These are phyloP conservation scores for Brassica juncea DNA, from an alignment of 345 rosid species.

Conservation along the genomic window DNA sequence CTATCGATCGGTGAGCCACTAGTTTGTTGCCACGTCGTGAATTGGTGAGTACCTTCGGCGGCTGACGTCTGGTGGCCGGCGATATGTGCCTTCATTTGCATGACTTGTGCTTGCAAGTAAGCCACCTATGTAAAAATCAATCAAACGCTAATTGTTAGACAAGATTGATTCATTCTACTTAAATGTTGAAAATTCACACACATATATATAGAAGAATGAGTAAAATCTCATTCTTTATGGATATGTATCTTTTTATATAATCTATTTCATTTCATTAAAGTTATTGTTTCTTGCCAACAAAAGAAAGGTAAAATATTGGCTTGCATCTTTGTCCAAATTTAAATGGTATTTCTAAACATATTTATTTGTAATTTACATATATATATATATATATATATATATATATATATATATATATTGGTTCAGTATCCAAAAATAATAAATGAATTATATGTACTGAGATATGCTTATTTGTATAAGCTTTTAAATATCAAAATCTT, in stretches of 20 bases:
- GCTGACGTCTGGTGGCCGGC: constrained; percentile 49
- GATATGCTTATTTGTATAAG: neutral
- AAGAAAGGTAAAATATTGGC: neutral
- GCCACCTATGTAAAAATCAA: constrained; percentile 55
- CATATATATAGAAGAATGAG: neutral
- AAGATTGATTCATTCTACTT: constrained; percentile 6
- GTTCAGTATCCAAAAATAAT: neutral
- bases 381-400: neutral
- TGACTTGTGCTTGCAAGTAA: constrained; percentile 78
- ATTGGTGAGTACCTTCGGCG: constrained; percentile 19
- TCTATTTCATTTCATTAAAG: neutral
- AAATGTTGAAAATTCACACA: constrained; percentile 7
- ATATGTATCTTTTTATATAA: neutral
- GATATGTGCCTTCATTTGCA: constrained; percentile 79
- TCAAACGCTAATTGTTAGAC: constrained; percentile 14
- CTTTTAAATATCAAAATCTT: neutral
- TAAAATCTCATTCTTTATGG: neutral
- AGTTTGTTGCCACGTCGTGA: constrained; percentile 31
- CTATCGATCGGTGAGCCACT: constrained; percentile 41
- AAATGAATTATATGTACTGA: neutral
- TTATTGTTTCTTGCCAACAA: neutral
- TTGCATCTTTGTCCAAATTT: constrained; percentile 7
- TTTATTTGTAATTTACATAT: neutral
- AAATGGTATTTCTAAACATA: constrained; percentile 14
- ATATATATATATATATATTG: neutral